Base-by-base conservation (phyloP, 1,284 basidiomycete genomes). In the Cutaneotrichosporon daszewskae region DNA sequence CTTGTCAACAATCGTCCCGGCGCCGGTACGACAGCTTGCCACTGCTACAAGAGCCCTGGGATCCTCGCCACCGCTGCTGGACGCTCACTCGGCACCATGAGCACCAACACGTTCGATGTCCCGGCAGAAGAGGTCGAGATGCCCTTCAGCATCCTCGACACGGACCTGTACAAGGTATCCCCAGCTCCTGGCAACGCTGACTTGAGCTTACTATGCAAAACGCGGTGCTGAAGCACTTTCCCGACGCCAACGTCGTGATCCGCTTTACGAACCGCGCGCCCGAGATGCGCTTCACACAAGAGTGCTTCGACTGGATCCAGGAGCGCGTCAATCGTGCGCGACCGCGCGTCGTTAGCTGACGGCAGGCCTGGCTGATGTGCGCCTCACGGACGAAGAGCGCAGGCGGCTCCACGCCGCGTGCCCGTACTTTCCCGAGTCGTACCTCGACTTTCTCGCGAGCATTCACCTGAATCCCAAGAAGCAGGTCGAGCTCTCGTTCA, bases 201-300 rank as follows among this genome's bases (percentile, higher is more conserved):
- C 9, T 27, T 27, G 62, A 95, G 88, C 76, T 97, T 40, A 91
- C 92, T 0, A 98, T 97, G 94, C 94, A 97, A 72, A 87, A 95
- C 70, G 91, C 90, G 0, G 83, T 97, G 11, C 64, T 85, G 44
- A 76, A 79, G n/a, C 81, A 85, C 58, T 95, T 90, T 59, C 84
- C 85, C 3, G 69, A 80, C 41, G 77, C 80, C 0, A 60, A 76
- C 14, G 82, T 74, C 41, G 68, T 81, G 10, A 79, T 79, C 72
- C 78, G 77, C 34, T 97, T 97, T 71, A 92, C 84, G 2, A 90
- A 96, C 67, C 82, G 94, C 37, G 80, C 83, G 51, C 75, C 76
- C 32, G 71, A 79, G 28, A 82, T 82, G 54, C 72, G 76, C 19
- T 97, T 97, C 73, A 81, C 82, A 28, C 76, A 78, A 24, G 69